Percentiles rank a stretch among this genome's conserved stretches.
Evolutionary conservation across 768 basidiomycete genomes (phyloP).

Genomic region (Daedaleopsis sinensis): DNA sequence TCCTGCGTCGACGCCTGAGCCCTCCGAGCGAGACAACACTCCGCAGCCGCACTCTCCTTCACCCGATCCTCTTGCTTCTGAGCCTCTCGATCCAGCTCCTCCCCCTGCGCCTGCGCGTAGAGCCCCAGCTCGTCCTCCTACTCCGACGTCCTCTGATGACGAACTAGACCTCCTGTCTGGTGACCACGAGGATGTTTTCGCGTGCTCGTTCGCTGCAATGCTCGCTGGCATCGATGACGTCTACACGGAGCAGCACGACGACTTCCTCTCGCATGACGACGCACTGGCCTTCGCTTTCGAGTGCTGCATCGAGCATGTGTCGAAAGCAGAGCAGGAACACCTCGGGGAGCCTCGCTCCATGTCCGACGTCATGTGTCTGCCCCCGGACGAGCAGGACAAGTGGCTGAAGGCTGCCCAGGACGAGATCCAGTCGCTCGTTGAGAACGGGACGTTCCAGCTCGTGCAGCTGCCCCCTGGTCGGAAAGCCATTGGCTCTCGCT

Average conservation of each 20-base stretch:
- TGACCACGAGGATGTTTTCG: background rate
- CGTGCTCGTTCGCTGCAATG: constrained; percentile 5
- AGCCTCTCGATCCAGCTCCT: constrained; percentile 1
- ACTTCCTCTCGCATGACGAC: constrained; percentile 8
- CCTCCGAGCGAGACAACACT: constrained; percentile 1
- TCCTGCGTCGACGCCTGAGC: constrained; percentile 6
- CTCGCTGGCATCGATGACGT: constrained; percentile 4
- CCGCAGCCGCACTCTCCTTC: constrained; percentile 1
- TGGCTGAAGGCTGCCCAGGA: constrained; percentile 23
- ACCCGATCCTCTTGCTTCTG: background rate
- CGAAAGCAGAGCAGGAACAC: constrained; percentile 9
- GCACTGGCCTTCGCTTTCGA: constrained; percentile 14
- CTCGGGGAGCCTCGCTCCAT: constrained; percentile 25
- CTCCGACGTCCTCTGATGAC: background rate
- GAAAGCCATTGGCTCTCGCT: constrained; percentile 37
- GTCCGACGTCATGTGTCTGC: constrained; percentile 8
- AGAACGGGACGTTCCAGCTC: constrained; percentile 35
- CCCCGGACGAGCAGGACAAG: constrained; percentile 9
- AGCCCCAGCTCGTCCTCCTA: background rate
- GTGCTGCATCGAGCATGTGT: constrained; percentile 3
- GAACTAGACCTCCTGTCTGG: constrained; percentile 6
- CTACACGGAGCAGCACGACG: constrained; percentile 2
- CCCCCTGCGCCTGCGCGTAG: background rate
- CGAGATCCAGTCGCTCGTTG: constrained; percentile 23
- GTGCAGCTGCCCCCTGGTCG: constrained; percentile 32